These are phyloP conservation scores for Vicia faba DNA, from an alignment of 306 rosid genomes.

Conservation along the genomic window DNA sequence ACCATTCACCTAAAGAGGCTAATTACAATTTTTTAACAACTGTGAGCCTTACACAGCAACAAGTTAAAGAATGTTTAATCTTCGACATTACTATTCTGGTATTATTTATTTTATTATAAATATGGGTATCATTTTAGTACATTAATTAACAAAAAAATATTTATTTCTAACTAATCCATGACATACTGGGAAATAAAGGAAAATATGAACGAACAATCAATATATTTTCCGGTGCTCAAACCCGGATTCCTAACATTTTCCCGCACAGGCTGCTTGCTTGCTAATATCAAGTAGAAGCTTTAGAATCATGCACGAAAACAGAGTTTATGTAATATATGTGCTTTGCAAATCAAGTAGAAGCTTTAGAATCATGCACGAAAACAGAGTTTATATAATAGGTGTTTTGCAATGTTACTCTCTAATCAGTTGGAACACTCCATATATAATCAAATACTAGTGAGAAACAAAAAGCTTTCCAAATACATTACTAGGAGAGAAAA, in stretches of 20 bases:
- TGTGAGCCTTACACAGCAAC: too few species aligned
- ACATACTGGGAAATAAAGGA: not conserved
- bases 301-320: not conserved
- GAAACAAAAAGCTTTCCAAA: not conserved
- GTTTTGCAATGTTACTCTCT: not conserved
- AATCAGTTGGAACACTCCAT: not conserved
- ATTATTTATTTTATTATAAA: too few species aligned
- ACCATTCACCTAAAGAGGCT: not conserved
- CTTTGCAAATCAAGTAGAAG: not conserved
- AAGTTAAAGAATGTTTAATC: not conserved
- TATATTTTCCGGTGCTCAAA: too few species aligned
- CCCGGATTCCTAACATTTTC: too few species aligned
- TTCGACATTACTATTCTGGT: not conserved
- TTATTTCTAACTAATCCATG: slow-evolving; percentile 5
- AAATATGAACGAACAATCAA: not conserved
- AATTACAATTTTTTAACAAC: not conserved
- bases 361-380: not conserved
- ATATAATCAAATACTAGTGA: slow-evolving; percentile 12
- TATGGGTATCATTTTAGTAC: not conserved
- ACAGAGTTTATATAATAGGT: not conserved
- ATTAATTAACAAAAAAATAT: not conserved
- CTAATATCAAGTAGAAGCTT: not conserved
- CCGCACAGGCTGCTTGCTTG: not conserved
- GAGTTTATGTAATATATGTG: not conserved
- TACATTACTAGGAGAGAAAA: not conserved